phyloP scores from a whole-genome alignment of 139 green algal genomes.

The Chlamydomonas sphaeroides region DNA sequence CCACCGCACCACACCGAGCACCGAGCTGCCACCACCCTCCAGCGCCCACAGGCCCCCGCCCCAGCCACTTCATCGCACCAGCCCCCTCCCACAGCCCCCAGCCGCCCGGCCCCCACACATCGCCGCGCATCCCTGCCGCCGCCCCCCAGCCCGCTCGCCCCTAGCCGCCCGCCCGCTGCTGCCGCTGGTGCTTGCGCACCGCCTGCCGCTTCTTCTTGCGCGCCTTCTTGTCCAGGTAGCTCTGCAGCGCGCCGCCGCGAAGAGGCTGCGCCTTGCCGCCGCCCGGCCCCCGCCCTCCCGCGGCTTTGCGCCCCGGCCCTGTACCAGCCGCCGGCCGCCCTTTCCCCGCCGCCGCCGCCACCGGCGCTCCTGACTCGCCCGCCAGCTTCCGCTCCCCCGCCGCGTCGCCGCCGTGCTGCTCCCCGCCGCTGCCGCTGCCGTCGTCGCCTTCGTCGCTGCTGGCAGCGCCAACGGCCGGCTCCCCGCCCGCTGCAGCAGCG shows the following conservation, averaged over 20 bases:
- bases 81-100: too few species aligned
- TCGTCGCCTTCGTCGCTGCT: not conserved
- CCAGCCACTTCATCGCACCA: too few species aligned
- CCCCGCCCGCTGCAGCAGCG: too few species aligned
- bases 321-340: too few species aligned
- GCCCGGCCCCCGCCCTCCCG: not conserved
- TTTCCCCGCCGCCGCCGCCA: too few species aligned
- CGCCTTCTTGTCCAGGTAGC: constrained; percentile 31
- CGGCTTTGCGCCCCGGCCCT: not conserved
- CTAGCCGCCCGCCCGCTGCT: not conserved
- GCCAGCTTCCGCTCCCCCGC: not conserved
- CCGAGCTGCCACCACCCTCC: too few species aligned
- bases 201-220: constrained; percentile 22
- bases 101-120: too few species aligned
- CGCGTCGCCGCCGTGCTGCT: not conserved
- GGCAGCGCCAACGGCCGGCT: not conserved
- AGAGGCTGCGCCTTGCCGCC: not conserved
- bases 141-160: too few species aligned
- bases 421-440: not conserved
- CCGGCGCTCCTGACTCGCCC: too few species aligned
- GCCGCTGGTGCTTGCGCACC: not conserved
- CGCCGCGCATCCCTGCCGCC: too few species aligned
- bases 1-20: too few species aligned
- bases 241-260: constrained; percentile 17
- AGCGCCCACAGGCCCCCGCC: too few species aligned